These are phyloP conservation scores for Lasiosphaeriaceae sp. DNA, from an alignment of 495 filamentous ascomycete genomes.

Conservation along the genomic window DNA sequence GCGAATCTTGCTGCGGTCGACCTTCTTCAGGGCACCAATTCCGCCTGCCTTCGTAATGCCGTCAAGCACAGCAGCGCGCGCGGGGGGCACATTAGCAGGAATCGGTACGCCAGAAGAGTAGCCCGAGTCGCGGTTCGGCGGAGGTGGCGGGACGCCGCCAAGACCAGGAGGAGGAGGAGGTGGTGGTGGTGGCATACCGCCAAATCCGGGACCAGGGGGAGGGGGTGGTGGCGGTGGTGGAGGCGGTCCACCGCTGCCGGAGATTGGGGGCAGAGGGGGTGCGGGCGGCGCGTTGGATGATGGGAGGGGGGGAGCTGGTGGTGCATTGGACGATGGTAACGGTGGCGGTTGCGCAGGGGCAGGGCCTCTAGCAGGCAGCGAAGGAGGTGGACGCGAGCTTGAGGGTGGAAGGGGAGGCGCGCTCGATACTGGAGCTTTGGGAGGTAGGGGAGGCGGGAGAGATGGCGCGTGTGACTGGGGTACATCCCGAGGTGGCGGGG, in stretches of 20 bases:
- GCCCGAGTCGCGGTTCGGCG: conserved; percentile 60
- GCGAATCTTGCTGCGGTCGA: conserved; percentile 68
- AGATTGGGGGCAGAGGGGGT: conserved; percentile 34
- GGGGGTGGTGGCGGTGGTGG: conserved; percentile 40
- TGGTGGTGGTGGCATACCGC: conserved; percentile 37
- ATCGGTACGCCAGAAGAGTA: conserved; percentile 55
- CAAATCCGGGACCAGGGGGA: conserved; percentile 49
- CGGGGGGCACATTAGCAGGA: conserved; percentile 50
- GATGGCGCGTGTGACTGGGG: conserved; percentile 31
- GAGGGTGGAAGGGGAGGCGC: conserved; percentile 59
- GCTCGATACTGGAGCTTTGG: conserved; percentile 59
- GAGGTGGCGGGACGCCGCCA: conserved; percentile 46
- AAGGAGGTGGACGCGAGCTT: conserved; percentile 38
- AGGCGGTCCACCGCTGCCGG: conserved; percentile 28
- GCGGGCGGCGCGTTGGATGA: conserved; percentile 28
- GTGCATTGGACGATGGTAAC: conserved; percentile 33
- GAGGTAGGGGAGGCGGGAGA: conserved; percentile 62
- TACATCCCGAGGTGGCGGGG: conserved; percentile 57
- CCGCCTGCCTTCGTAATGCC: conserved; percentile 78
- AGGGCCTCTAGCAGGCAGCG: conserved; percentile 33
- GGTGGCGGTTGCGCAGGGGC: conserved; percentile 49
- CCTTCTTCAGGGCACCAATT: conserved; percentile 71
- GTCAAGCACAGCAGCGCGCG: conserved; percentile 67
- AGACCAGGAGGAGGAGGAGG: conserved; percentile 49
- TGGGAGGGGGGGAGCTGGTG: conserved; percentile 38